These are phyloP conservation scores for Simplicillium aogashimaense DNA, from an alignment of 2,329 filamentous ascomycete genomes.

Conservation along the genomic window DNA sequence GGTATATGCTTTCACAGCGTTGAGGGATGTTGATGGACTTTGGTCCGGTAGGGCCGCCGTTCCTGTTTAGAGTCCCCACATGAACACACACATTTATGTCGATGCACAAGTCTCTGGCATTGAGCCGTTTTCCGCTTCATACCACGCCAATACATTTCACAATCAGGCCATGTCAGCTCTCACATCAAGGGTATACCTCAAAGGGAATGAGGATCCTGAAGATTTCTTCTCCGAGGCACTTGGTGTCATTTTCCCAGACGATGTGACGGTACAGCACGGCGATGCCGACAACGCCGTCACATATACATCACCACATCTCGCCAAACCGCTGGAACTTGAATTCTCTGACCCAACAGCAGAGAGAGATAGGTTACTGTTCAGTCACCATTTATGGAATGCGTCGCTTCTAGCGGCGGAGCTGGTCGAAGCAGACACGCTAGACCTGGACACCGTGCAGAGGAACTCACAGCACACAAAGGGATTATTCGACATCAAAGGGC, in stretches of 20 bases:
- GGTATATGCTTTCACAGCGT: too few species aligned
- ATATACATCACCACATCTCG: constrained; percentile 40
- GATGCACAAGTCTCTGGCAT: too few species aligned
- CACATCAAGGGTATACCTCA: neutral
- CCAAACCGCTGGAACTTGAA: constrained; percentile 24
- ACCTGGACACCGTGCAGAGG: constrained; percentile 5
- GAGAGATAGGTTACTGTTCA: constrained; percentile 46
- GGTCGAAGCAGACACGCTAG: constrained; percentile 31
- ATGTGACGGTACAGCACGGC: constrained; percentile 51
- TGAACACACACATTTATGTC: too few species aligned
- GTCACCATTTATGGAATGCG: constrained; percentile 61
- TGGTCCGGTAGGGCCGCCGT: too few species aligned
- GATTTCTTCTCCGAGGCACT: constrained; percentile 46
- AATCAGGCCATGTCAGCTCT: too few species aligned
- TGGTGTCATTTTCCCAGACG: constrained; percentile 52
- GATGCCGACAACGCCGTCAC: constrained; percentile 41
- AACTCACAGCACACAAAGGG: constrained; percentile 4
- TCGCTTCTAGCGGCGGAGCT: constrained; percentile 38
- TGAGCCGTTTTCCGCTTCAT: too few species aligned
- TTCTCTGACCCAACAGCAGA: constrained; percentile 35
- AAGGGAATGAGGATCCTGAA: constrained; percentile 29
- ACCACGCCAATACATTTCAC: too few species aligned
- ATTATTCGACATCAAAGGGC: constrained; percentile 32
- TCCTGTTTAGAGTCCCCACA: too few species aligned
- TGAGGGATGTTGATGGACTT: too few species aligned